phyloP scores from a whole-genome alignment of 2,329 filamentous ascomycete genomes.

The Conoideocrella luteorostrata region DNA sequence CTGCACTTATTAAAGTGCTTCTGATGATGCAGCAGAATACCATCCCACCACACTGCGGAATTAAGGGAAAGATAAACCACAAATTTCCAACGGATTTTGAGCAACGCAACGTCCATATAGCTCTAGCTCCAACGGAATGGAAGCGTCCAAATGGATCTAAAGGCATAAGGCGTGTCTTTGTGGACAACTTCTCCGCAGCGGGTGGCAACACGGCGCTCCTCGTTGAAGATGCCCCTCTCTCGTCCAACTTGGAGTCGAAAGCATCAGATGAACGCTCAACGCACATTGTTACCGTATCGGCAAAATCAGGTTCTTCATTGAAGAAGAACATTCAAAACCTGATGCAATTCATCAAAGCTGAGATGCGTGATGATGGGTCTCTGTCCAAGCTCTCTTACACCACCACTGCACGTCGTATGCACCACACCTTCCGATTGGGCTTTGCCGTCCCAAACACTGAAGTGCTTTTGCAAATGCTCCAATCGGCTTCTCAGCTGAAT shows the following conservation, averaged over 20 bases:
- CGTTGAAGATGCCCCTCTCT: no score
- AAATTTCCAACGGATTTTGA: slow-evolving; percentile 47
- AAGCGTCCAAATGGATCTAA: slow-evolving; percentile 15
- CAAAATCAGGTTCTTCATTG: no score
- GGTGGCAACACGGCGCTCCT: slow-evolving; percentile 65
- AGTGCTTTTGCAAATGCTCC: neutral
- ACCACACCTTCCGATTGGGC: neutral
- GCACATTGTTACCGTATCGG: no score
- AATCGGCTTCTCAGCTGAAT: no score
- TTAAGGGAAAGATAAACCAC: slow-evolving; percentile 58
- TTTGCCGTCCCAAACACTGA: slow-evolving; percentile 6
- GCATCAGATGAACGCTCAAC: no score
- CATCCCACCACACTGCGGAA: slow-evolving; percentile 59
- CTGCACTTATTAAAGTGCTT: slow-evolving; percentile 53
- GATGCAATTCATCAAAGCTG: slow-evolving; percentile 29
- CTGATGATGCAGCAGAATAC: slow-evolving; percentile 51
- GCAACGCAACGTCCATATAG: slow-evolving; percentile 49
- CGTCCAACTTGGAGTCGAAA: no score
- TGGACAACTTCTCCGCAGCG: slow-evolving; percentile 67
- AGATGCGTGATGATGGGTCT: no score
- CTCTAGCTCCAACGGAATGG: slow-evolving; percentile 25
- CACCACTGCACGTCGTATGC: slow-evolving; percentile 37
- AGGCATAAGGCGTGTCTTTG: slow-evolving; percentile 40
- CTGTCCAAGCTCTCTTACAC: slow-evolving; percentile 47
- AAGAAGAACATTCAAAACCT: slow-evolving; percentile 23